Evolutionary conservation across 345 rosid genomes (phyloP).

Genomic region (Eucalyptus regnans): DNA sequence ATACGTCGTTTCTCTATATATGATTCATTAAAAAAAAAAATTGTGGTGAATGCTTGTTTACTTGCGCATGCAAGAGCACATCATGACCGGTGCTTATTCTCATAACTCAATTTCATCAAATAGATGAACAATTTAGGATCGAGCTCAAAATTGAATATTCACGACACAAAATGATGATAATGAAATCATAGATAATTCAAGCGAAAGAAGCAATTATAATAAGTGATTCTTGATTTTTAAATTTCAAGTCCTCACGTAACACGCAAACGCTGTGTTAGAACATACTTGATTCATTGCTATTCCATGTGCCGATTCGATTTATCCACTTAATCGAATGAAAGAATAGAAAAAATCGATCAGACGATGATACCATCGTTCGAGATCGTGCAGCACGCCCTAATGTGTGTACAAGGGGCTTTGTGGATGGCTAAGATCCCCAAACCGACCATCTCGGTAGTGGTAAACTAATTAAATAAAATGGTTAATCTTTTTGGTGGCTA

Average conservation of each 20-base stretch:
- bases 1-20: neutral
- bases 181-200: neutral
- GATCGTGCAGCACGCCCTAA: neutral
- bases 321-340: neutral
- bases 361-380: neutral
- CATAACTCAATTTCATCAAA: neutral
- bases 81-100: rapidly evolving
- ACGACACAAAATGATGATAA: neutral
- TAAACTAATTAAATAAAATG: neutral
- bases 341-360: neutral
- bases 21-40: neutral
- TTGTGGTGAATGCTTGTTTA: rapidly evolving
- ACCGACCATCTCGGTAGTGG: neutral
- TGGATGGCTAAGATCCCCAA: neutral
- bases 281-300: neutral
- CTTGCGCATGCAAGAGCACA: neutral
- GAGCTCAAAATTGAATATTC: neutral
- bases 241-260: neutral
- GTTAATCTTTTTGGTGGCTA: neutral
- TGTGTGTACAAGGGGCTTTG: neutral
- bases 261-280: neutral
- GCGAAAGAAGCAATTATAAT: neutral
- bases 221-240: neutral
- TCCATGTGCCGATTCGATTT: neutral
- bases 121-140: neutral